Evolutionary conservation across 1,139 yeast species (phyloP), one percentile per base, ranked within the genome.

Genomic region (Meyerozyma smithsonii): DNA sequence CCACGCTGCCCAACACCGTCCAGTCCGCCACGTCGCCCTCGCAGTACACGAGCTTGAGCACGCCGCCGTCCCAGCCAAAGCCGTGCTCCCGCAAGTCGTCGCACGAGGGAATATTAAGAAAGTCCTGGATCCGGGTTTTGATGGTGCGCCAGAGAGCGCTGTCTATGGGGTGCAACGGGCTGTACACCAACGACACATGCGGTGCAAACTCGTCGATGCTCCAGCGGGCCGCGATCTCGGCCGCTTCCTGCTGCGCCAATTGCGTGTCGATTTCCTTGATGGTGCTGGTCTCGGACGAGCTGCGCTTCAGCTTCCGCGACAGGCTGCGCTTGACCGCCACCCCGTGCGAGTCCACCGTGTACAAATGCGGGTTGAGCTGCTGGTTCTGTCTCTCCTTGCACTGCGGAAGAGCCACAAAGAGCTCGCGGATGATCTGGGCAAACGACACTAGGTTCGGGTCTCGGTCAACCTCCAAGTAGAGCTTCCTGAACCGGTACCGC

Each of bases 1-100:
- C 81, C 5, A 73, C 79, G 39, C 74, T 66, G 0, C 92, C 94
- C 46, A 85, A 64, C 1, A 74, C 76, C 34, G 74, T 62, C 95
- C 95, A 86, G 42, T 82, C 79, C 37, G 68, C 73, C 2, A 83
- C 83, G 7, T 82, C 85, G 0, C 95, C 95, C 50, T 82, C 89
- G 54, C 92, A 84, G 10, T 70, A 64, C 4, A 86, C 88, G 38
- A 86, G 69, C 47, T 82, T 77, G 49, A 86, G 66, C 2, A 81
- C 77, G 0, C 94, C 92, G 8, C 81, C 81, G 38, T 72, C 73
- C 88, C 88, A 82, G 2, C 70, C 69, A 12, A 69, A 52, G 0
- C 70, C 70, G 40, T 66, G 64, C 12, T 62, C 67, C 3, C 46
- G 48, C 33, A 69, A 47, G 25, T 60, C 61, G 28, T 68, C 74